Base-by-base conservation (phyloP, 371 early-diverging fungal genomes). In the Mucor velutinosus region DNA sequence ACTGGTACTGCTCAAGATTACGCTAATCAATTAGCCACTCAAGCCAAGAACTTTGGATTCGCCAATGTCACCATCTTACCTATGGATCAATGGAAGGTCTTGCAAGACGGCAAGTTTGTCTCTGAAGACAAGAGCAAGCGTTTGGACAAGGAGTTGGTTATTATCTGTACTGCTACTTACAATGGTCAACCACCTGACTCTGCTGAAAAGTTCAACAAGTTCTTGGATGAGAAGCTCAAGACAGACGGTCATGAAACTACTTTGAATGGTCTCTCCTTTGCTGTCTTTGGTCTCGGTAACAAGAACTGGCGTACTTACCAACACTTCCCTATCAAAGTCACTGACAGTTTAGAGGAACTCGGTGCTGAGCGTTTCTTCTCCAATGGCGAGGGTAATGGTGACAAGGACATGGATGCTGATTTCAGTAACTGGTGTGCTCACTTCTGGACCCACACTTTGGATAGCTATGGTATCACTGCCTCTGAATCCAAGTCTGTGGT, bases 291-390 rank as follows among this genome's bases (percentile, higher is more conserved):
- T 62, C 67, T 83, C 3, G 83, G 83, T 65, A 88, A 88, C 76
- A 77, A 77, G 67, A 82, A 87, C 65, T 87, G 88, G 88, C 71
- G 86, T 29, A 87, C 88, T 7, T 87, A 82, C 43, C 87, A 86
- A 65, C 66, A 69, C 10, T 87, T 87, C 74, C 88, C 88, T 29
- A 65, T 60, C 55, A 78, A 77, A 58, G 72, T 86, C 8, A 75
- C 80, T 60, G 60, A 63, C 4, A 25, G 45, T 7, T 59, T 82
- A 1, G 80, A 82, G 21, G 73, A 79, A 10, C 67, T 88, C 1
- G 88, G 88, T 60, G 88, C 82, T 10, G 74, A 75, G 3, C 76
- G 82, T 7, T 70, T 86, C 60, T 77, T 81, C 39, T 25, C 64
- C 30, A 35, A 65, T 57, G 88, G 87, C 53, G 79, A 77, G 59